Conservation (phyloP, 345 rosid genomes). For the Combretum micranthum region DNA sequence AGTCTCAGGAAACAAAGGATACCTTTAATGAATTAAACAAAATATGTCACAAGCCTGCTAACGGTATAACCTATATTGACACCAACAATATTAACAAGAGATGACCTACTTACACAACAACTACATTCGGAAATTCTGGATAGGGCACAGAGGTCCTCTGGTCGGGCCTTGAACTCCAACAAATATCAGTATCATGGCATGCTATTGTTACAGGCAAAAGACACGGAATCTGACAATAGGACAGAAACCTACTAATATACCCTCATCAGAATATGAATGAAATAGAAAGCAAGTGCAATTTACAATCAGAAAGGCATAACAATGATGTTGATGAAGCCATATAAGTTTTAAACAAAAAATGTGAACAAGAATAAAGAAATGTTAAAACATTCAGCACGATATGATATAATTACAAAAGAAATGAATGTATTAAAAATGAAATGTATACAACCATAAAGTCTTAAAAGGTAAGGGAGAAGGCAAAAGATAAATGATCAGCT, state of each 20-base stretch:
- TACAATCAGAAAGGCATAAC: too few species aligned
- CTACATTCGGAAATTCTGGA: constrained; percentile 61
- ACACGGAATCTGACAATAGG: constrained; percentile 60
- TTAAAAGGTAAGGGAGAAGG: too few species aligned
- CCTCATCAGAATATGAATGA: constrained; percentile 14
- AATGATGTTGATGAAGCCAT: too few species aligned
- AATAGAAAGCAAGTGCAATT: background rate
- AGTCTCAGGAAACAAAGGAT: constrained; percentile 75
- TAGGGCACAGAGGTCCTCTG: constrained; percentile 51
- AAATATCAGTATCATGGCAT: constrained; percentile 65
- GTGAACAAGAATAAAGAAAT: background rate
- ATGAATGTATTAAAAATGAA: background rate
- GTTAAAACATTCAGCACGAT: background rate
- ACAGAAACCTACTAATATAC: constrained; percentile 53
- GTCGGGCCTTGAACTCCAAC: constrained; percentile 74
- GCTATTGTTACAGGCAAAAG: constrained; percentile 81
- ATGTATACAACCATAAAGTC: background rate
- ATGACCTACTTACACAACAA: constrained; percentile 52
- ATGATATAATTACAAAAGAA: background rate
- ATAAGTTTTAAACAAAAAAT: background rate
- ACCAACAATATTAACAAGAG: background rate
- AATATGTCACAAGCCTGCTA: constrained; percentile 8
- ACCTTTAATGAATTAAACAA: constrained; percentile 37
- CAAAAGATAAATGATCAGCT: too few species aligned
- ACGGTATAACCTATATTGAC: background rate